Base-by-base conservation (phyloP, 805 yeast species). In the Millerozyma acaciae region DNA sequence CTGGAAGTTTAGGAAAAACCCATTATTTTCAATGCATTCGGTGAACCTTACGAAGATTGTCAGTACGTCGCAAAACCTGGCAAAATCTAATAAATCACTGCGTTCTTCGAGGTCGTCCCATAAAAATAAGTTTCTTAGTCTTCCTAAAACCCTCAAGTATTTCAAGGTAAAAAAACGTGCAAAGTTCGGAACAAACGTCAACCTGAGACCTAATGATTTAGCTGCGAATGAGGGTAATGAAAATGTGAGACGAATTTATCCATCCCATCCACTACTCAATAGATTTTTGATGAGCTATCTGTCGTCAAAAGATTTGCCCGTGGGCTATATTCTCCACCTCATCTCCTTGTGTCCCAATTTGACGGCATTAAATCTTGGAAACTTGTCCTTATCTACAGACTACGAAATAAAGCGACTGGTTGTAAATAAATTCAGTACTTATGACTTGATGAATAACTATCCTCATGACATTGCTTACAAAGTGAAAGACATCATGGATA, bases 1-100 rank as follows among this genome's bases (percentile, higher is more conserved):
- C 54, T 87, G 95, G 95, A 82, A 85, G 48, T 80, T 72, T 48
- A 71, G 85, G 40, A 74, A 73, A 32, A 88, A 82, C 55, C 85
- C 90, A 1, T 53, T 84, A 21, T 81, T 80, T 49, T 50, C 66
- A 1, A 39, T 58, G 25, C 50, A 43, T 31, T 47, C 53, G 2
- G 35, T 45, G 6, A 37, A 32, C 12, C 42, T 48, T 18, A 42
- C 48, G 4, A 43, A 43, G 26, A 38, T 47, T 18, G 19, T 39
- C 2, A 37, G 50, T 4, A 44, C 43, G 36, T 43, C 57, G 22
- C 48, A 42, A 30, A 19, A 21, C n/a, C 45, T 50, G 24, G 31
- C 33, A 17, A 36, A 41, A 15, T 45, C 55, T 5, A 33, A 38
- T 4, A 33, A 44, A 14, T 48, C 54, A 6, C 33, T 38, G 10